Base-by-base conservation (phyloP, 2,329 filamentous ascomycete species). In the Colletotrichum sp. region DNA sequence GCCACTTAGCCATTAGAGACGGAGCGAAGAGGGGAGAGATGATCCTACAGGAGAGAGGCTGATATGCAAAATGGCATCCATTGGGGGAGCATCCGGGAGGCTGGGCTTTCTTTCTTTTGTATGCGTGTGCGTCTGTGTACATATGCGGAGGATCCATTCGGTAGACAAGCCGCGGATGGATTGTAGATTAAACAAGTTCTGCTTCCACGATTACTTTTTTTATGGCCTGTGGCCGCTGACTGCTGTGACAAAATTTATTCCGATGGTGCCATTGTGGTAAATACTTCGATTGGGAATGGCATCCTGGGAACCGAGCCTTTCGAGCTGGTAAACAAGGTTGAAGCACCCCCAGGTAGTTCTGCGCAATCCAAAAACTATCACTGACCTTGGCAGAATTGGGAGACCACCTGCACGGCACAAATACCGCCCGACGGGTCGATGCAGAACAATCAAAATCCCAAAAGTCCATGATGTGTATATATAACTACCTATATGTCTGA, bases 171-270 rank as follows among this genome's bases (percentile, higher is more conserved):
- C 48, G 55, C 69, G 39, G 74, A 67, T 71, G 76, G 68, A 67
- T 76, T 77, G 72, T 77, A 77, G 72, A 77, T 72, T 75, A 76
- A 52, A 22, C 44, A 66, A 76, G 74, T 75, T 71, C 66, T 76
- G 75, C 71, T 75, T 66, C 62, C 30, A 63, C 62, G 60, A 59
- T 67, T 13, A 66, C 24, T 24, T 57, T 2, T 12, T 44, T 32
- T 16, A 3, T 18, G 32, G 4, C 13, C 7, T 39, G 8, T 64
- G 26, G 59, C 59, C 55, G 55, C 44, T 44, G 39, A 18, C 8
- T 18, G 15, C 8, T 18, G 36, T 44, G 36, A 44, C 36, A 44
- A 44, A 18, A 44, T 10, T 3, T 44, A 5, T 18, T 18, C 36
- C 36, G 36, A 18, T 1, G 8, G 36, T 44, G 36, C 5, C 36